Evolutionary conservation across 1,284 basidiomycete species (phyloP), one percentile per base, ranked within the genome.

Genomic region (Sporisorium exsertum): DNA sequence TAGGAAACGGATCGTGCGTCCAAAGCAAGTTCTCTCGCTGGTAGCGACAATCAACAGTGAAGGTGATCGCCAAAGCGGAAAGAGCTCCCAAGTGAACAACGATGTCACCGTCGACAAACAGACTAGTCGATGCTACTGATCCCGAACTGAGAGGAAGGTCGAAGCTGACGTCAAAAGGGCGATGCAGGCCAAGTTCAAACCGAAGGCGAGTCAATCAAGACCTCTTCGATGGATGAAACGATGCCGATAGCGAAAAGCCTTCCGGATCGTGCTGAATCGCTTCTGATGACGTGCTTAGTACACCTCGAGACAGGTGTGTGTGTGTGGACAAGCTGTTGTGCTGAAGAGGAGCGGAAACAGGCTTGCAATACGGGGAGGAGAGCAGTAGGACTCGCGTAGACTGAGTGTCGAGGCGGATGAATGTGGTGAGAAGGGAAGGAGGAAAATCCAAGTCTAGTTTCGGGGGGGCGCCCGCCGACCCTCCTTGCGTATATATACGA

Each of bases 341-440:
- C 58, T 47, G 37, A 24, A 27, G 24, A 20, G 20, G 49, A 45
- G 68, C 62, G 55, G 63, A 50, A 26, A 72, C 59, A 59, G 26
- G 29, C 58, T 61, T 62, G 63, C 50, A 18, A 18, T 27, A 33
- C 26, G 59, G 4, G 18, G 26, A 18, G n/a, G 55, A 47, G 33
- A 58, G 65, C 62, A 73, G 71, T 61, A 72, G 53, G 8, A 45
- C 26, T 73, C 65, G 65, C 65, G 58, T 65, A 66, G 72, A 69
- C 72, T 74, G 72, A 65, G 47, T 69, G 72, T 74, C 72, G 72
- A 56, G 27, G 57, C 59, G 71, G 72, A 74, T 74, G 72, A 55
- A 74, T 66, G 66, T 74, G 72, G 66, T 74, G 57, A 58, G 66
- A 66, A 62, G 72, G 72, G 59, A 74, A 74, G 72, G 63, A 52